These are phyloP conservation scores for Amanita subjunquillea DNA, from an alignment of 768 basidiomycete species.

Conservation along the genomic window DNA sequence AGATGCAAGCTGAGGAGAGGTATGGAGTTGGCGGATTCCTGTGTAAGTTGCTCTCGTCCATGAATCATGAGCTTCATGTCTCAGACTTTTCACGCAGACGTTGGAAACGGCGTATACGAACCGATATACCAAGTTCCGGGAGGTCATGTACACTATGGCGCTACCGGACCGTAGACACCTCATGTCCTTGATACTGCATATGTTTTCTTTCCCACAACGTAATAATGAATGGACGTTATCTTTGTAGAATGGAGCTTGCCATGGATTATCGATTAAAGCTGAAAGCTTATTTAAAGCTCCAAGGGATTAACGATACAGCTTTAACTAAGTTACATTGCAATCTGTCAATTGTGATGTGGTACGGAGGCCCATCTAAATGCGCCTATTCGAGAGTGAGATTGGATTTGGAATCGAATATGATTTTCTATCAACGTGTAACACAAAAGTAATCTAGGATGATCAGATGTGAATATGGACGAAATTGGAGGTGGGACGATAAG, in stretches of 20 bases:
- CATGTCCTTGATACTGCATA: not conserved
- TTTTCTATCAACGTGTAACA: too few species aligned
- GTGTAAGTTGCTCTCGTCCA: constrained; percentile 38
- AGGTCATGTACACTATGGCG: constrained; percentile 27
- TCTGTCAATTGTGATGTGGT: not conserved
- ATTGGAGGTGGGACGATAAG: too few species aligned
- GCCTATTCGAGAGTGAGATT: too few species aligned
- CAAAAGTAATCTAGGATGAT: too few species aligned
- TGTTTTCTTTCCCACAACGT: not conserved
- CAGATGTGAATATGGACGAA: too few species aligned
- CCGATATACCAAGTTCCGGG: constrained; percentile 24
- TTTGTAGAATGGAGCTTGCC: not conserved
- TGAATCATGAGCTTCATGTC: not conserved
- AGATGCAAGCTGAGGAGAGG: constrained; percentile 78
- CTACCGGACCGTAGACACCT: constrained; percentile 20
- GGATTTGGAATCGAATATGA: too few species aligned
- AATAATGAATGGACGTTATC: not conserved
- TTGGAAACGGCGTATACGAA: constrained; percentile 32
- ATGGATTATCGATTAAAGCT: not conserved
- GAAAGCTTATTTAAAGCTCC: not conserved
- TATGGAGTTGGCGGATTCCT: constrained; percentile 70
- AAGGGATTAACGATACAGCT: not conserved
- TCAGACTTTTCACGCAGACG: constrained; percentile 16
- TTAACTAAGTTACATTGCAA: too few species aligned
- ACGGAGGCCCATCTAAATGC: too few species aligned